A percentile compares a stretch with the other conserved stretches of the same genome.
Conservation (phyloP, 2,329 filamentous ascomycete genomes). For the Penicillium sp. region DNA sequence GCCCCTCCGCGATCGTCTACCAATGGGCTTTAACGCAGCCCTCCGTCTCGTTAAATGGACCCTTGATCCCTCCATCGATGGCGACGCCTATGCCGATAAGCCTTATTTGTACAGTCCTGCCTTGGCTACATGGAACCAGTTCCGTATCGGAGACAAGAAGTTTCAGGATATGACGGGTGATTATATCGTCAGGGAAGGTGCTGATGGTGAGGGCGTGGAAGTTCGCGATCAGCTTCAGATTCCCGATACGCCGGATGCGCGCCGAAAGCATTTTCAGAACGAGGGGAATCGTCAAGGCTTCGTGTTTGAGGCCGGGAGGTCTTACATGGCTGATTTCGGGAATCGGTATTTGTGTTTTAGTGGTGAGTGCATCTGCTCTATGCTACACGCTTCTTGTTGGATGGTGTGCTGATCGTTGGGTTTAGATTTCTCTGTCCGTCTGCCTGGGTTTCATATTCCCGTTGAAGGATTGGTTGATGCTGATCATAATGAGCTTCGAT, state of each 20-base stretch:
- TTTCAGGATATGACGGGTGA: conserved; percentile 28
- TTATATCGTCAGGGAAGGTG: conserved; percentile 64
- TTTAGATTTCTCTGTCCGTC: conserved; percentile 39
- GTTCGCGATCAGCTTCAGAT: conserved; percentile 50
- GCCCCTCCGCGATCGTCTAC: conserved; percentile 80
- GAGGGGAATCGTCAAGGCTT: conserved; percentile 57
- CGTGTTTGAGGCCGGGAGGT: conserved; percentile 60
- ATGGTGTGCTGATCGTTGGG: not conserved
- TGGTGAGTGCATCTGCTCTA: conserved; percentile 39
- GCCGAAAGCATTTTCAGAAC: conserved; percentile 62
- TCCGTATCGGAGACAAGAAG: conserved; percentile 61
- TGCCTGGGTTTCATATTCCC: conserved; percentile 38
- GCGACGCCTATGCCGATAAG: conserved; percentile 81
- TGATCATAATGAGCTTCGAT: conserved; percentile 83
- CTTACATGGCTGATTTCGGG: conserved; percentile 72
- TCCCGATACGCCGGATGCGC: conserved; percentile 52
- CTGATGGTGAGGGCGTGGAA: conserved; percentile 55
- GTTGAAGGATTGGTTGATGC: conserved; percentile 47
- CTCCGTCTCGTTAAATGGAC: conserved; percentile 84
- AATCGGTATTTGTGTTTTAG: conserved; percentile 92
- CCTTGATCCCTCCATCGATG: conserved; percentile 87
- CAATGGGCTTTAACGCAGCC: conserved; percentile 80
- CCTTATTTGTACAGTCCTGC: conserved; percentile 85
- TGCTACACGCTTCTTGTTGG: not conserved
- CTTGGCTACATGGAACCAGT: conserved; percentile 73